These are phyloP conservation scores for Stenocarpella maydis DNA, from an alignment of 2,329 filamentous ascomycete species.

Conservation along the genomic window DNA sequence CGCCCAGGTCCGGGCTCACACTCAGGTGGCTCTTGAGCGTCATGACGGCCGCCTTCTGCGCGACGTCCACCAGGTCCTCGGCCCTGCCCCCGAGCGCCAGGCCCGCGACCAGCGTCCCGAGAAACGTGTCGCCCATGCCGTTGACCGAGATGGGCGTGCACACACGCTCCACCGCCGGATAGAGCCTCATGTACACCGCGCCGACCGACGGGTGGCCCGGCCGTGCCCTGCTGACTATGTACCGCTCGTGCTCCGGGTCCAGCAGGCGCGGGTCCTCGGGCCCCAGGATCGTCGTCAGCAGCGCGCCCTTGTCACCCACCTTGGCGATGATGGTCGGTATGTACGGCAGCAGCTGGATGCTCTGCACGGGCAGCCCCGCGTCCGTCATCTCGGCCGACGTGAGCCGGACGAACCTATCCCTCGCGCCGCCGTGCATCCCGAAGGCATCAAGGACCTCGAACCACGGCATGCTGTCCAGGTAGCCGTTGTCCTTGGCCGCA, in stretches of 20 bases:
- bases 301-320: conserved; percentile 76
- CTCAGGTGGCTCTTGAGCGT: conserved; percentile 79
- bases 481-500: conserved; percentile 70
- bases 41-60: conserved; percentile 81
- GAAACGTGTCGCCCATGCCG: conserved; percentile 91
- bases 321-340: conserved; percentile 88
- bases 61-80: conserved; percentile 75
- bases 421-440: conserved; percentile 75
- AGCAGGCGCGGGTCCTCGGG: conserved; percentile 73
- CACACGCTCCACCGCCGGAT: conserved; percentile 72
- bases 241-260: conserved; percentile 68
- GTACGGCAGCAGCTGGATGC: conserved; percentile 85
- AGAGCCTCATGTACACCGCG: conserved; percentile 82
- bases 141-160: conserved; percentile 87
- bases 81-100: conserved; percentile 67
- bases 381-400: conserved; percentile 75
- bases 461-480: conserved; percentile 76
- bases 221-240: conserved; percentile 72
- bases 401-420: conserved; percentile 75
- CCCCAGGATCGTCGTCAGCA: conserved; percentile 76
- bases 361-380: conserved; percentile 82
- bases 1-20: conserved; percentile 68
- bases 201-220: conserved; percentile 64
- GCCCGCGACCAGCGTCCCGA: conserved; percentile 84
- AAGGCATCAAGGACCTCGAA: conserved; percentile 82